A percentile compares a stretch with the other conserved stretches of the same genome.
Evolutionary conservation across 805 yeast genomes (phyloP).

Genomic region (Candida corydali): DNA sequence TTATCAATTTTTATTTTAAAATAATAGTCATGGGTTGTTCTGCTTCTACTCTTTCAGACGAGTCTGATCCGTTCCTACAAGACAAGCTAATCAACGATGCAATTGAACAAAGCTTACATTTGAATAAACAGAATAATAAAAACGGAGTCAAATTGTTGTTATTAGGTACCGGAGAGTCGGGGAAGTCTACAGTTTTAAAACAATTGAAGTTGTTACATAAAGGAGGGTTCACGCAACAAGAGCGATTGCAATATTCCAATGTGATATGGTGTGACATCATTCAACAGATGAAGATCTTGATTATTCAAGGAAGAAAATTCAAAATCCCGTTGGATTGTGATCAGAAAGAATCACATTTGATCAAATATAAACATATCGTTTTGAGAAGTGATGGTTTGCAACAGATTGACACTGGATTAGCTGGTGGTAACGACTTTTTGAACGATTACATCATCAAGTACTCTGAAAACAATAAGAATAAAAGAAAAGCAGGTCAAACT

Average conservation of each 20-base stretch:
- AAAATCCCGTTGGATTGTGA: constrained; percentile 68
- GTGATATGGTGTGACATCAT: constrained; percentile 92
- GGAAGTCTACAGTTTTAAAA: constrained; percentile 88
- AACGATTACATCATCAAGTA: constrained; percentile 63
- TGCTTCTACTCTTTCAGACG: constrained; percentile 43
- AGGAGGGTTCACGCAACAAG: constrained; percentile 77
- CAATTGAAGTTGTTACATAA: constrained; percentile 84
- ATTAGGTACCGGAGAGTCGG: constrained; percentile 94
- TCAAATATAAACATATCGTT: constrained; percentile 44
- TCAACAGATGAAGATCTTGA: constrained; percentile 71
- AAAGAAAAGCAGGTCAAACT: constrained; percentile 51
- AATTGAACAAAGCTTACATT: constrained; percentile 58
- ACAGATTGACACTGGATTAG: constrained; percentile 53
- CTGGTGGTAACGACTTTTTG: constrained; percentile 62
- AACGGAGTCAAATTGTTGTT: constrained; percentile 67
- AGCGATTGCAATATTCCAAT: constrained; percentile 73
- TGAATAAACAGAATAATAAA: constrained; percentile 48
- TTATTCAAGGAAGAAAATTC: constrained; percentile 69
- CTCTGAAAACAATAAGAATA: constrained; percentile 49
- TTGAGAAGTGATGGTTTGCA: constrained; percentile 56
- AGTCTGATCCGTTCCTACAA: constrained; percentile 47
- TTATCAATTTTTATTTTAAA: neutral
- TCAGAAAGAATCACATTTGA: constrained; percentile 41
- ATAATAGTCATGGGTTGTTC: constrained; percentile 71
- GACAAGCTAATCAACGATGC: constrained; percentile 55